Conservation (phyloP, 1,284 basidiomycete genomes). For the Omphalotus olearius region DNA sequence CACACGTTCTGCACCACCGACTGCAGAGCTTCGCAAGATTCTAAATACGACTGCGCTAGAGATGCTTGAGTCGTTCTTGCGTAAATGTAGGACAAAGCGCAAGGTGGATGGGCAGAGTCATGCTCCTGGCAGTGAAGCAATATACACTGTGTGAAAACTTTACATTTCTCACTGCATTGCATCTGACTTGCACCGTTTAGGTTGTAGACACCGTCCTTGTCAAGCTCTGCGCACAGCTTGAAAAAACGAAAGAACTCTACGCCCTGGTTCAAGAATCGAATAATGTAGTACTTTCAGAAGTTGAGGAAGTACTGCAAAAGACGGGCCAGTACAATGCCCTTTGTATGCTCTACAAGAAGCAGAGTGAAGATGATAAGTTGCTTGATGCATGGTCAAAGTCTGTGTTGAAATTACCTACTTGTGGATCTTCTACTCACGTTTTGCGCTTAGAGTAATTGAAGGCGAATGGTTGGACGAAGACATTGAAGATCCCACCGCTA, state of each 20-base stretch:
- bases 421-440: not conserved
- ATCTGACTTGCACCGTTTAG: slow-evolving; percentile 28
- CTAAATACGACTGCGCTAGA: slow-evolving; percentile 57
- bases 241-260: slow-evolving; percentile 60
- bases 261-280: slow-evolving; percentile 58
- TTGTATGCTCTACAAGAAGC: slow-evolving; percentile 58
- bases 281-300: slow-evolving; percentile 55
- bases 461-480: slow-evolving; percentile 63
- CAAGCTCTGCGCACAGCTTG: slow-evolving; percentile 65
- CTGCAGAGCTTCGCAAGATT: slow-evolving; percentile 60
- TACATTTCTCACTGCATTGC: no score
- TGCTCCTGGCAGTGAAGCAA: slow-evolving; percentile 12
- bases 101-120: slow-evolving; percentile 18
- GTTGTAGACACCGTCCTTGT: slow-evolving; percentile 81
- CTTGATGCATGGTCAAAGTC: slow-evolving; percentile 73
- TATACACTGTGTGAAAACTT: slow-evolving; percentile 15
- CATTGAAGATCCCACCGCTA: slow-evolving; percentile 63
- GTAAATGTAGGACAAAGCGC: slow-evolving; percentile 35
- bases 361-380: slow-evolving; percentile 54
- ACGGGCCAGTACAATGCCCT: slow-evolving; percentile 61
- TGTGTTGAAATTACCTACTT: slow-evolving; percentile 26
- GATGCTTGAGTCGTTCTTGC: slow-evolving; percentile 65
- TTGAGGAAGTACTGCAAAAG: slow-evolving; percentile 55
- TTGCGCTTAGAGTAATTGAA: slow-evolving; percentile 58
- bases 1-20: slow-evolving; percentile 61